Conservation (phyloP, 306 rosid species). For the Psophocarpus tetragonolobus region DNA sequence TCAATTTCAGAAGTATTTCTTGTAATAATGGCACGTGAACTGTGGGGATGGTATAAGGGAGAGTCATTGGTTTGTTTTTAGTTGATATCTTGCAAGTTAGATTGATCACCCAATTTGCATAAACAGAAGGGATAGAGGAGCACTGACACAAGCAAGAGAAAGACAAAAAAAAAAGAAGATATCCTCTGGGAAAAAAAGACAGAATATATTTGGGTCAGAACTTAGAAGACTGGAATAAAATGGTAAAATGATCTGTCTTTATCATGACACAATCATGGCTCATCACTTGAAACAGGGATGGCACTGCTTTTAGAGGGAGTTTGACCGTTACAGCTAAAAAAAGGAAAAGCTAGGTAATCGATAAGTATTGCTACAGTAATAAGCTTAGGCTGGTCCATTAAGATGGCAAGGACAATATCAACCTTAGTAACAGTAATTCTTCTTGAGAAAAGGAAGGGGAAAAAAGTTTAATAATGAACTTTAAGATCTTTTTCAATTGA, state of each 20-base stretch:
- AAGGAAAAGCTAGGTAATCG: neutral
- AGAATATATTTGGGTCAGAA: neutral
- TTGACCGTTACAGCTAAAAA: slow-evolving; percentile 28
- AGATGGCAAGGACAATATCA: slow-evolving; percentile 5
- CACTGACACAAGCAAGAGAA: slow-evolving; percentile 21
- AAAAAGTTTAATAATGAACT: neutral
- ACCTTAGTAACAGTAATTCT: slow-evolving; percentile 12
- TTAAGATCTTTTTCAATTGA: neutral
- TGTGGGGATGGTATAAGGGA: neutral
- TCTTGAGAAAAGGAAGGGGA: neutral
- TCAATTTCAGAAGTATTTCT: neutral
- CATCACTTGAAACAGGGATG: slow-evolving; percentile 9
- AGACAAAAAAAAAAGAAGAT: slow-evolving; percentile 2
- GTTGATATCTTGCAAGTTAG: slow-evolving; percentile 4
- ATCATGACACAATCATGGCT: slow-evolving; percentile 20
- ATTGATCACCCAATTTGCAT: slow-evolving; percentile 8
- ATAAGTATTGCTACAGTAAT: neutral
- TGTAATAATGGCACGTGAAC: neutral
- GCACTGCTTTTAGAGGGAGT: slow-evolving; percentile 24
- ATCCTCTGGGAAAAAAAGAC: slow-evolving; percentile 15
- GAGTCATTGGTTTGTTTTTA: neutral
- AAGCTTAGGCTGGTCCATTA: slow-evolving; percentile 12
- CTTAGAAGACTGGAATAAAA: neutral
- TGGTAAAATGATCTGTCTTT: slow-evolving; percentile 6
- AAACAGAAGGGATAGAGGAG: slow-evolving; percentile 24